These are phyloP conservation scores for Nigrospora osmanthi DNA, from an alignment of 2,329 filamentous ascomycete genomes.

Conservation along the genomic window DNA sequence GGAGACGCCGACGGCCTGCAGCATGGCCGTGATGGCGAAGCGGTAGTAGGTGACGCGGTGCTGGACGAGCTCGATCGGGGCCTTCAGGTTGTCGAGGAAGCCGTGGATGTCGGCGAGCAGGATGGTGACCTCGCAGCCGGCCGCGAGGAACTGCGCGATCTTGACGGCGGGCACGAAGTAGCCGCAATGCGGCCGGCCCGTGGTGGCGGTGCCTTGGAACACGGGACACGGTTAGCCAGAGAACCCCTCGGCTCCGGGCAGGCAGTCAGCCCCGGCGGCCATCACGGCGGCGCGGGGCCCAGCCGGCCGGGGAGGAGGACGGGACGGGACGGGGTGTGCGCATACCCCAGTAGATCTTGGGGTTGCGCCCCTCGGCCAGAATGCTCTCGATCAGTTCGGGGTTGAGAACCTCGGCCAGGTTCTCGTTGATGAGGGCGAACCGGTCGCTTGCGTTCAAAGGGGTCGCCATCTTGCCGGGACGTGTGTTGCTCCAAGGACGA, in stretches of 20 bases:
- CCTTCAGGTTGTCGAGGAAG: conserved; percentile 78
- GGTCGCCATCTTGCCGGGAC: too few species aligned
- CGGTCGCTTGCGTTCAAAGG: background rate
- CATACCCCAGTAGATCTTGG: conserved; percentile 77
- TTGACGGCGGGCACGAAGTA: conserved; percentile 88
- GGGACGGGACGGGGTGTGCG: conserved; percentile 7
- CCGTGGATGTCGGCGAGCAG: conserved; percentile 70
- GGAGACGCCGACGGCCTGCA: conserved; percentile 71
- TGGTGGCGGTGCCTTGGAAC: conserved; percentile 62
- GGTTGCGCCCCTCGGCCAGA: conserved; percentile 61
- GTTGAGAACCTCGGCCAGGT: conserved; percentile 76
- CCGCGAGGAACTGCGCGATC: conserved; percentile 78
- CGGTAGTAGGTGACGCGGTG: conserved; percentile 79
- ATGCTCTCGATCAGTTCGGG: conserved; percentile 72
- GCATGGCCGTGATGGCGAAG: conserved; percentile 63
- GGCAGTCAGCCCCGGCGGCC: too few species aligned
- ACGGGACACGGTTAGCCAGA: background rate
- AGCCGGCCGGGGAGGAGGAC: background rate
- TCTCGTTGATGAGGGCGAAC: conserved; percentile 67
- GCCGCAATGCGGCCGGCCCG: conserved; percentile 79
- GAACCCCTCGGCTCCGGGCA: too few species aligned
- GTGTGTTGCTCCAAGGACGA: background rate
- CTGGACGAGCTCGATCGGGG: conserved; percentile 80
- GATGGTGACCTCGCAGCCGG: conserved; percentile 75
- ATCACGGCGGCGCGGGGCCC: background rate